These are phyloP conservation scores for Fusarium praegraminearum DNA, from an alignment of 2,329 filamentous ascomycete genomes.

Conservation along the genomic window DNA sequence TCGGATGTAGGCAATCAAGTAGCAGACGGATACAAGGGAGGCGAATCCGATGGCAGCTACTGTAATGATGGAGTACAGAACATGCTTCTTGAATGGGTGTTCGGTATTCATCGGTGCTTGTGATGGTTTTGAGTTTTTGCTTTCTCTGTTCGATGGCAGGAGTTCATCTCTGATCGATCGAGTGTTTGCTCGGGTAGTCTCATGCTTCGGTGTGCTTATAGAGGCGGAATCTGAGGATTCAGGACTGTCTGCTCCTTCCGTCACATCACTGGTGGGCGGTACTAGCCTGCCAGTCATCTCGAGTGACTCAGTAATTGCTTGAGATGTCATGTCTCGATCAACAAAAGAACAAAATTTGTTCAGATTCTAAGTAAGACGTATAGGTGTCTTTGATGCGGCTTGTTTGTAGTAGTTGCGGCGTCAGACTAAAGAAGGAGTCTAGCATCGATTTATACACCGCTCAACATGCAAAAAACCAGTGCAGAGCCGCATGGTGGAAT, in stretches of 20 bases:
- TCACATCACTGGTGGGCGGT: background rate
- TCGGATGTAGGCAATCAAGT: conserved; percentile 24
- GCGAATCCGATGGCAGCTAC: background rate
- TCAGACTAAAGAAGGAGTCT: too few relatives aligned
- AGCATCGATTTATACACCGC: conserved; percentile 1
- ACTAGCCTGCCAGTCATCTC: background rate
- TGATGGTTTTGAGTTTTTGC: background rate
- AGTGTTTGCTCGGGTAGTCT: background rate
- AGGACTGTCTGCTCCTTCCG: background rate
- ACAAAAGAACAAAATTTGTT: too few relatives aligned
- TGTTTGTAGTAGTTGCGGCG: background rate
- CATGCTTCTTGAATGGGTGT: conserved; percentile 22
- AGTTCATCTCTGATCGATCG: background rate
- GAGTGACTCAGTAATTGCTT: background rate
- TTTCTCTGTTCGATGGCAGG: background rate
- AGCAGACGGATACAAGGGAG: background rate
- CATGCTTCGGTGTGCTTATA: background rate
- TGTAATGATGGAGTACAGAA: conserved; percentile 26
- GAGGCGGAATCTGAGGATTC: background rate
- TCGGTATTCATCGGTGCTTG: background rate
- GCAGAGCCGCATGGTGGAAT: background rate
- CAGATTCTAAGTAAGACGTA: background rate
- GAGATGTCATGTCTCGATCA: background rate
- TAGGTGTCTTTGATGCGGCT: background rate
- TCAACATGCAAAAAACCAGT: background rate